Evolutionary conservation across 345 rosid species (phyloP), one percentile per base, ranked within the genome.

Genomic region (Microcos paniculata): DNA sequence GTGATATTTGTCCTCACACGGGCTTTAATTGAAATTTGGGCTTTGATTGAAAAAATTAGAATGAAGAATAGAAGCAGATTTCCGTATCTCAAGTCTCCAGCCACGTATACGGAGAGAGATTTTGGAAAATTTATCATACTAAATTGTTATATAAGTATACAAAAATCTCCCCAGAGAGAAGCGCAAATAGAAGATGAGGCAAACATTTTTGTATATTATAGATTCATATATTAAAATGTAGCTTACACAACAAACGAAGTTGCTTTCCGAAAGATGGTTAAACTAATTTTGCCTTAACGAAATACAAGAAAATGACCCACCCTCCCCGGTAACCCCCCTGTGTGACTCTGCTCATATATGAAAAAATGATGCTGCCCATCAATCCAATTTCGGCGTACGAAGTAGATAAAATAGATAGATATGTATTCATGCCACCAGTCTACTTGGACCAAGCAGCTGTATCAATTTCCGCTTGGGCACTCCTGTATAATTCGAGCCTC

Each of bases 391-490:
- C 51, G 40, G 40, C 40, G 2, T 35, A 7, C 40, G 38, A 0
- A 7, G 6, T 7, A 3, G 40, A 3, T 35, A 35, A 35, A 35
- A 35, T 35, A n/a, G n/a, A n/a, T n/a, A n/a, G 40, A 35, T 35
- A 7, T 35, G 40, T 35, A 35, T 35, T 4, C 2, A 35, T 3
- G n/a, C n/a, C 4, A 70, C 11, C 16, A 26, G 2, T 63, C 80
- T 84, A 96, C 92, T 96, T 94, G 18, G 99, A 89, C 99, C 99
- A 96, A 70, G 99, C 97, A 16, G 87, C 99, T 1, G 92, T 80
- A 15, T 96, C 99, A 1, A 96, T 91, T 53, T 94, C 99, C 1
- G 93, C 85, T 78, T 96, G 98, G 16, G 99, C 99, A 26, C 89
- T 88, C 80, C 94, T 85, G 90, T 96, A 96, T 70, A 96, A 80